Evolutionary conservation across 257 asterid genomes (phyloP).

Genomic region (Solanum chiquidenum): DNA sequence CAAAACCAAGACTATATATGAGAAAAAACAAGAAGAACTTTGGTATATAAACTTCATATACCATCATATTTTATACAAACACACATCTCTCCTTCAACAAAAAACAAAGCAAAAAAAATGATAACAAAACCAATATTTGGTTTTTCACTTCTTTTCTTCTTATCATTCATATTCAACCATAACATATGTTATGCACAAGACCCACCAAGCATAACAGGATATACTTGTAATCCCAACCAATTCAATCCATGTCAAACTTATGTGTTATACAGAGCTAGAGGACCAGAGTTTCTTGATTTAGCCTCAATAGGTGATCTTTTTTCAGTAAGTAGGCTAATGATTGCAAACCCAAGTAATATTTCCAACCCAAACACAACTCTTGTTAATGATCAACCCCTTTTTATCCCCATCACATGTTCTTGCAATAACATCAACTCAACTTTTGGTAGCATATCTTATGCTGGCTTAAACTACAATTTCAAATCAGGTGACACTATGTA

Average conservation of each 20-base stretch:
- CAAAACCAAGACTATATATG: not conserved
- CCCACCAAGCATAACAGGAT: constrained; percentile 53
- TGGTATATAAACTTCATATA: not conserved
- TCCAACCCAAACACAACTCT: constrained; percentile 37
- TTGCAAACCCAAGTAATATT: constrained; percentile 60
- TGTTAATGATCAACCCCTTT: constrained; percentile 36
- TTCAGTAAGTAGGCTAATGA: constrained; percentile 63
- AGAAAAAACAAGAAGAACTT: not conserved
- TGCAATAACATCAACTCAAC: constrained; percentile 49
- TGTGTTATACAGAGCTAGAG: constrained; percentile 48
- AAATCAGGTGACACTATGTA: constrained; percentile 38
- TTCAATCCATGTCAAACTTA: constrained; percentile 59
- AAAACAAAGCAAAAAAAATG: not conserved
- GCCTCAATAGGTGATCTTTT: constrained; percentile 80
- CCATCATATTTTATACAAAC: not conserved
- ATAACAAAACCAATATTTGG: constrained; percentile 1
- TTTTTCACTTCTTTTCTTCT: not conserved
- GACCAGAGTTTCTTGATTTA: constrained; percentile 54
- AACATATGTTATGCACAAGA: constrained; percentile 12
- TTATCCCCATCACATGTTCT: constrained; percentile 64
- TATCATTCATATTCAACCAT: constrained; percentile 12
- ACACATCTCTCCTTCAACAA: not conserved
- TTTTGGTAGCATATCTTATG: constrained; percentile 46
- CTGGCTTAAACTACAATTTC: constrained; percentile 40
- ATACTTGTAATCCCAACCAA: constrained; percentile 40